These are phyloP conservation scores for Plasmodiophora brassicae DNA, from an alignment of 208 protist species.

Conservation along the genomic window DNA sequence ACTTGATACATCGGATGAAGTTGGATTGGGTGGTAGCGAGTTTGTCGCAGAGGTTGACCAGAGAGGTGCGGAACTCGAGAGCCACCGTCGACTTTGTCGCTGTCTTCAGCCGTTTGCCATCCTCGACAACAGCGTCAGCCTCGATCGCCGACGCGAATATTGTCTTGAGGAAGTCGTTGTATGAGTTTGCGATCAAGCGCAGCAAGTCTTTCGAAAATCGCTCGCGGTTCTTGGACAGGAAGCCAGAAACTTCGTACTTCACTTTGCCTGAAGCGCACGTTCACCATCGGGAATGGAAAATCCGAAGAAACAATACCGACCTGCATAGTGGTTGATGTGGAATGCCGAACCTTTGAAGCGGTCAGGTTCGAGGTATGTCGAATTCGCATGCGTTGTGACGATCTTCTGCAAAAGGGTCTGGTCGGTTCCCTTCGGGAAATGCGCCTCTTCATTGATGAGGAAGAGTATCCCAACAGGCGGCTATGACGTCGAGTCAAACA, in stretches of 20 bases:
- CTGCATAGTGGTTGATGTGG: neutral
- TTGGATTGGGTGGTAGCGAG: neutral
- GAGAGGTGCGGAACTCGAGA: neutral
- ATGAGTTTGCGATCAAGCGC: neutral
- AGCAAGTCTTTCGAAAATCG: neutral
- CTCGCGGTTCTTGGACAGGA: neutral
- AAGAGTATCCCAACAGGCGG: neutral
- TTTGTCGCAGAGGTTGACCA: neutral
- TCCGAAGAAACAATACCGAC: too few species aligned
- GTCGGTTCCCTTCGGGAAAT: conserved; percentile 26
- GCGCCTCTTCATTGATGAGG: conserved; percentile 8
- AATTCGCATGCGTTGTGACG: neutral
- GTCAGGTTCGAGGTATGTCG: neutral
- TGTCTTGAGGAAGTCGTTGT: neutral
- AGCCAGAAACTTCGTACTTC: neutral
- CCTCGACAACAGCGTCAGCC: neutral
- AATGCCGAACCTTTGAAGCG: neutral
- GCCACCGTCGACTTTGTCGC: conserved; percentile 28
- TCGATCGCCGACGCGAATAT: neutral
- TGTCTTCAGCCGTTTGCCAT: conserved; percentile 2
- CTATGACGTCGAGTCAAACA: neutral
- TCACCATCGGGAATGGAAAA: too few species aligned
- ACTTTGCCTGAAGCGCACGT: too few species aligned
- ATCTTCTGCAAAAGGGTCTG: neutral
- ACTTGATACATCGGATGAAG: conserved; percentile 13